phyloP scores from a whole-genome alignment of 1,284 basidiomycete genomes.

The Microbotryum lychnidis-dioicae region DNA sequence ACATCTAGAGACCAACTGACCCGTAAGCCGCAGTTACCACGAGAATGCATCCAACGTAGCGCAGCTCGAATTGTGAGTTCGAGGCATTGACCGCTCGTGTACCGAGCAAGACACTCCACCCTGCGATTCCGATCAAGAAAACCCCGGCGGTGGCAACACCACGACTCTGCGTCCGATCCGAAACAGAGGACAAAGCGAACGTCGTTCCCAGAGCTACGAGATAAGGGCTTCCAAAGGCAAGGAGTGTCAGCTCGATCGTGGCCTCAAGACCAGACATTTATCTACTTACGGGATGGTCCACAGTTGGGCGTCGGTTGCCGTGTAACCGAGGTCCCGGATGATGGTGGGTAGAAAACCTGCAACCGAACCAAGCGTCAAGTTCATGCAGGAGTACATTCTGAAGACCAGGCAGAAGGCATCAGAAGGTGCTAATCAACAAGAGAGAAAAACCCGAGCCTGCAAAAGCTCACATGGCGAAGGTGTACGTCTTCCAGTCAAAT shows the following conservation, averaged over 20 bases:
- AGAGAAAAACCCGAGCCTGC: conserved; percentile 48
- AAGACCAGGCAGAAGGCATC: no score
- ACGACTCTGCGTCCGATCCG: conserved; percentile 63
- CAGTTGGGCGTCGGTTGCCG: conserved; percentile 49
- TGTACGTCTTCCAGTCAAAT: conserved; percentile 50
- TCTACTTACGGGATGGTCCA: conserved; percentile 60
- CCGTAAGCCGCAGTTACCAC: conserved; percentile 40
- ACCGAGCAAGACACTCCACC: conserved; percentile 41
- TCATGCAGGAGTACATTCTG: conserved; percentile 53
- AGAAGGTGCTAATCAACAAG: conserved; percentile 42
- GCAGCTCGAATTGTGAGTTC: conserved; percentile 11
- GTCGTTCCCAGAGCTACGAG: conserved; percentile 28
- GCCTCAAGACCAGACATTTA: no score
- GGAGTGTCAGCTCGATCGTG: no score
- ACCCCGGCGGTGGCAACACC: conserved; percentile 46
- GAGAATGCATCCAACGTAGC: conserved; percentile 43
- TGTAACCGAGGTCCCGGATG: conserved; percentile 47
- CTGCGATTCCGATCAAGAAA: conserved; percentile 42
- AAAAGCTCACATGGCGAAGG: conserved; percentile 26
- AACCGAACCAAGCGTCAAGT: conserved; percentile 66
- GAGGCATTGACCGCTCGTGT: conserved; percentile 36
- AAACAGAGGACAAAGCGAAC: conserved; percentile 49
- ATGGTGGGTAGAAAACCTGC: conserved; percentile 61
- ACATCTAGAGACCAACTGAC: no score
- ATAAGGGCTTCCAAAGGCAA: conserved; percentile 5